Evolutionary conservation across 1,139 yeast genomes (phyloP), one percentile per base, ranked within the genome.

Genomic region (Lodderomyces parapsilosis): DNA sequence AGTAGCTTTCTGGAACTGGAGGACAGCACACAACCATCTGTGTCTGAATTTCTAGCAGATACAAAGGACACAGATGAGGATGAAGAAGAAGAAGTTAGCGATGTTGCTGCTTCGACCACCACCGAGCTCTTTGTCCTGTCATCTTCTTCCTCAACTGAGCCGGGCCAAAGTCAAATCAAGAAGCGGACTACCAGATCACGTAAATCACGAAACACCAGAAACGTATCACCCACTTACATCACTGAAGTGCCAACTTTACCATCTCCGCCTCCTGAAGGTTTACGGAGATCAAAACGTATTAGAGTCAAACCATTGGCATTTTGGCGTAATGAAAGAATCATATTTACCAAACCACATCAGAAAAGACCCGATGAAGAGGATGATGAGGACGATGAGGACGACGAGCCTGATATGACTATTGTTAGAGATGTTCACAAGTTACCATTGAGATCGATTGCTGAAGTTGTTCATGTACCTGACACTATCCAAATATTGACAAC

Each of bases 301-400:
- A 77, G 78, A 50, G 74, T 86, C 6, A 80, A 85, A 2, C 95
- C 96, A 0, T 66, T 89, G 50, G 93, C 90, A 9, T 86, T 75
- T 58, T 89, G 97, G 96, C 78, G 87, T 59, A 86, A 86, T 57
- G 96, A 90, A 60, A 71, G 82, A 47, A 77, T 86, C 31, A 78
- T 86, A 1, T 88, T 85, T 55, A 76, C 83, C 43, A 64, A 66
- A 52, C 69, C 71, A 1, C 36, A 31, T 15, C 43, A 43, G 28
- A 23, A 27, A 13, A 19, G 37, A n/a, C 33, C 33, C 14, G 33
- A 15, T 15, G 33, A 30, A 6, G 33, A 30, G n/a, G 68, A 73
- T 39, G 61, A 68, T 19, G 65, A 68, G 11, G 59, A 53, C 25
- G 23, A 17, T 30, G 10, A 15, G n/a, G n/a, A n/a, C 9, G 36